Base-by-base conservation (phyloP, 2,329 filamentous ascomycete species). In the Hymenoscyphus albidus region DNA sequence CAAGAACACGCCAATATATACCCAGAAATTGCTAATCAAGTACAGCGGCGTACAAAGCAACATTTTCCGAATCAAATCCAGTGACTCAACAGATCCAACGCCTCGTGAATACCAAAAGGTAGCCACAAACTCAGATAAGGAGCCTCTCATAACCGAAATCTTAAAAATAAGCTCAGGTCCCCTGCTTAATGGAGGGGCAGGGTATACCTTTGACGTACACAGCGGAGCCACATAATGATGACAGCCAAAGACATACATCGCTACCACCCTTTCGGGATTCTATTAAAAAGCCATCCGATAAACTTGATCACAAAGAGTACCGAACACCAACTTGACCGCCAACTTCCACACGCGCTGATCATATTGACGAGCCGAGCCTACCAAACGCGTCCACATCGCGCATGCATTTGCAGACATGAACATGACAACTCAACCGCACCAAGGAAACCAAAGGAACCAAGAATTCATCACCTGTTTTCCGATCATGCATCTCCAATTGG, bases 121-220 rank as follows among this genome's bases (percentile, higher is more conserved):
- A 62, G 55, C 61, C 39, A 22, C 42, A 27, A 3, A 40, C 51
- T 38, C 51, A 61, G 57, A 57, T 48, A 2, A 31, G 31, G 59
- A 54, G 27, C 48, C 61, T 9, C 48, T 62, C 1, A 9, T 40
- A 5, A 44, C 35, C 13, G 35, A 60, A 64, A 64, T 51, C 59
- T 40, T 31, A 38, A 42, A 40, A 18, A 27, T 31, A 42, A 31
- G 14, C 13, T 48, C 22, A 16, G 22, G 12, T 22, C 39, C 58
- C 40, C 39, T 40, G 54, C n/a, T 40, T 31, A 9, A 14, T 14
- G 18, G 58, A 27, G 22, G 10, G n/a, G 22, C 39, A 59, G 39
- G 9, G 39, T 32, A 32, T 18, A 5, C 14, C 14, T 40, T 39
- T 22, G 16, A 35, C 27, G 32, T 13, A 18, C 22, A 35, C 56